Evolutionary conservation across 345 rosid genomes (phyloP), one percentile per base, ranked within the genome.

Genomic region (Toxicodendron radicans): DNA sequence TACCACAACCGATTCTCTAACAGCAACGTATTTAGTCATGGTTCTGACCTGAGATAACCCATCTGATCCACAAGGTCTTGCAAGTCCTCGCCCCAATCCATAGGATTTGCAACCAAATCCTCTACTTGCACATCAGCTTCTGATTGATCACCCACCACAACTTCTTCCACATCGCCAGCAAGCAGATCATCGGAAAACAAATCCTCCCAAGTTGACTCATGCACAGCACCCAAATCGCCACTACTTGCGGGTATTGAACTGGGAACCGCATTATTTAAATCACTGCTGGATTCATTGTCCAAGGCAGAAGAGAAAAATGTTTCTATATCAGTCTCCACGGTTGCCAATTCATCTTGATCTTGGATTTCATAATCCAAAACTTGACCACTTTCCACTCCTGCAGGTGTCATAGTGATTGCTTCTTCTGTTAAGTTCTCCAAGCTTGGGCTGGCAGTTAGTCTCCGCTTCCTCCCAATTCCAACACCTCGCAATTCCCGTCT

Each of bases 1-100:
- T 30, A 46, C 1, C 48, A 24, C 27, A 64, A 43, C 16, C 65
- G 76, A 51, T 45, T 51, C 72, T 10, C 12, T 58, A 30, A 32
- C 73, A 43, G 66, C 59, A 46, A 38, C 17, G 52, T 52, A 32
- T 52, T 72, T 58, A 33, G 3, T 87, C 79, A 84, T 58, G 90
- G 86, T 33, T 79, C 79, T 17, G 93, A 83, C 79, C 86, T 76
- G 45, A 93, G 84, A 78, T 71, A 86, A 12, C 83, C 90, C 84
- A 91, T 81, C 75, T 90, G 94, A 86, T 89, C 97, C 7, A 83
- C 90, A 13, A 93, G 83, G 18, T 87, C 90, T 16, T 75, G 88
- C 46, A 91, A 63, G 30, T 89, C 88, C 64, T 79, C 91, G 43
- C 32, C 81, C 95, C 97, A 93, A 60, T 84, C 87, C 1, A 70